Conservation (phyloP, 139 green algal genomes). For the Chlorella vulgaris region DNA sequence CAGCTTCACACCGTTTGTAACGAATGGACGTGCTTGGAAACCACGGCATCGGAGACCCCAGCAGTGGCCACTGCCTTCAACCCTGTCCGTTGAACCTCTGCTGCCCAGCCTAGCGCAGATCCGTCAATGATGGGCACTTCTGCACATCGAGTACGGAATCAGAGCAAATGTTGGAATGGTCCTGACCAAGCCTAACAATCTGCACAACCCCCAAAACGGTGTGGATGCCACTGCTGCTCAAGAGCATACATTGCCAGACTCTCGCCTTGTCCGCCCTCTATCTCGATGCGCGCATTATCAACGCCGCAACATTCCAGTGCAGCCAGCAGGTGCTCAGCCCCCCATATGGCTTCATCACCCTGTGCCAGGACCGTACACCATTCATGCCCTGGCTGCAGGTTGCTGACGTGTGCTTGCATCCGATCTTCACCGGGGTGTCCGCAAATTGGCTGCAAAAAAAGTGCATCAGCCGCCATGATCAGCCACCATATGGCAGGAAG, state of each 20-base stretch:
- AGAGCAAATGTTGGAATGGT: background rate
- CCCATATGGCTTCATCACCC: background rate
- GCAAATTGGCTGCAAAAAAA: background rate
- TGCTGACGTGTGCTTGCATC: background rate
- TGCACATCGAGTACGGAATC: background rate
- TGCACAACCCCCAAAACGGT: too few species aligned
- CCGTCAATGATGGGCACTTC: constrained; percentile 90
- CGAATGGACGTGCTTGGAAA: background rate
- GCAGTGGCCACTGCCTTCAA: constrained; percentile 36
- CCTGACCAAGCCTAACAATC: too few species aligned
- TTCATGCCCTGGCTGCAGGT: background rate
- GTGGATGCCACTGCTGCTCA: too few species aligned
- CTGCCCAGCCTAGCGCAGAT: constrained; percentile 70
- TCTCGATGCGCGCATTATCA: constrained; percentile 85
- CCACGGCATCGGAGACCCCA: background rate
- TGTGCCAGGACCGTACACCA: constrained; percentile 17
- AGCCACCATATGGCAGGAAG: too few species aligned
- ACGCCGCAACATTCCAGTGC: constrained; percentile 86
- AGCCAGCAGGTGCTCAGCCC: constrained; percentile 78
- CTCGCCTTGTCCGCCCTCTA: constrained; percentile 56
- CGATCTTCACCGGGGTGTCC: background rate
- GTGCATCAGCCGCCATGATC: too few species aligned
- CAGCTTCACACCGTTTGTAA: background rate
- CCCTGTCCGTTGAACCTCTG: constrained; percentile 53
- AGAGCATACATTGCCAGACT: too few species aligned